Conservation (phyloP, 805 yeast genomes). For the Kodamaea neixiangensis region DNA sequence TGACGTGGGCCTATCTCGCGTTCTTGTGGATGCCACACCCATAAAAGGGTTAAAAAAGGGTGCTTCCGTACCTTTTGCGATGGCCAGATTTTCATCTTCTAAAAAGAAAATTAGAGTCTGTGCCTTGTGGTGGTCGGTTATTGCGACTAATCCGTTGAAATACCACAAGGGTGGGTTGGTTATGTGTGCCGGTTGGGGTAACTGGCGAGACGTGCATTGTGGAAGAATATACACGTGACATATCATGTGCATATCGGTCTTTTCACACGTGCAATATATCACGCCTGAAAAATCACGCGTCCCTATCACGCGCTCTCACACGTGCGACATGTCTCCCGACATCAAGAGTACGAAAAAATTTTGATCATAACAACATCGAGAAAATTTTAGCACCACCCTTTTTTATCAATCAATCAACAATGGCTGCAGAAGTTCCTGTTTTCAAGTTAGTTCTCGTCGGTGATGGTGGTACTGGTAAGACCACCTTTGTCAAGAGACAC, state of each 20-base stretch:
- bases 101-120: background rate
- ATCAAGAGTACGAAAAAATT: background rate
- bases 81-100: background rate
- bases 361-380: conserved; percentile 5
- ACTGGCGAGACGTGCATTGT: no score
- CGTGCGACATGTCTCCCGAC: conserved; percentile 2
- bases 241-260: no score
- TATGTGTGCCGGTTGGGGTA: background rate
- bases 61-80: background rate
- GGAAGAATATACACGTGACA: no score
- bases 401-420: conserved; percentile 20
- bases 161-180: background rate
- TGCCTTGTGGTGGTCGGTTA: background rate
- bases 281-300: background rate
- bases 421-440: conserved; percentile 85
- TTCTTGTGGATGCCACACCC: background rate
- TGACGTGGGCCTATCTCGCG: background rate
- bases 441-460: conserved; percentile 99
- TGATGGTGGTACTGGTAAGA: conserved; percentile 99
- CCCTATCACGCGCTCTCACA: background rate
- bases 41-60: background rate
- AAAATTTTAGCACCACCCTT: conserved; percentile 5
- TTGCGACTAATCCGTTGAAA: background rate
- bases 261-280: background rate
- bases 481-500: conserved; percentile 99